phyloP scores from a whole-genome alignment of 495 filamentous ascomycete species.

The Haplographium delicatum region DNA sequence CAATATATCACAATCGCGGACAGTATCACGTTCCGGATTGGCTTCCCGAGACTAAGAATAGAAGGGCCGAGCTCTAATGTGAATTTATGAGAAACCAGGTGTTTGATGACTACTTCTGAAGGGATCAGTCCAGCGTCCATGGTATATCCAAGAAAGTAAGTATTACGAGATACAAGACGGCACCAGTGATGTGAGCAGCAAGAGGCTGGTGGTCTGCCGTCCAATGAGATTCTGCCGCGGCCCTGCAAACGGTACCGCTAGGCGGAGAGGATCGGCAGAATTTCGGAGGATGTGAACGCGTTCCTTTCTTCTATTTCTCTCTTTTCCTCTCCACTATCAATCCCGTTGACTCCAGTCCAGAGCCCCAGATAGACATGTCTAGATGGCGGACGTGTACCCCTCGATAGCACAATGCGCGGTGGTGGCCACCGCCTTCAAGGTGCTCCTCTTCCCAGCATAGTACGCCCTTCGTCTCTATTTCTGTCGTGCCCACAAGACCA shows the following conservation, averaged over 20 bases:
- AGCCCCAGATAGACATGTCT: slow-evolving; percentile 15
- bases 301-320: no score
- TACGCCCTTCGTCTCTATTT: no score
- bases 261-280: no score
- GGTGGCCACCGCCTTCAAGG: slow-evolving; percentile 83
- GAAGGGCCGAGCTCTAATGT: slow-evolving; percentile 25
- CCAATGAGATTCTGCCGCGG: no score
- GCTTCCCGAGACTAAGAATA: slow-evolving; percentile 18
- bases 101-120: slow-evolving; percentile 24
- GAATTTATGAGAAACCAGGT: slow-evolving; percentile 25
- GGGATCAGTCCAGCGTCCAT: slow-evolving; percentile 26
- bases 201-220: background rate
- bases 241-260: no score
- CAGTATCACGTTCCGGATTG: slow-evolving; percentile 23
- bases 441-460: slow-evolving; percentile 95
- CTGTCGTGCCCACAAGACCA: background rate
- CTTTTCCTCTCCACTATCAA: no score
- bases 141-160: background rate
- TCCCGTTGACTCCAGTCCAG: no score
- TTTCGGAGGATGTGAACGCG: no score
- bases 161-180: no score
- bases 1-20: slow-evolving; percentile 15
- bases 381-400: slow-evolving; percentile 79
- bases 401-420: slow-evolving; percentile 82
- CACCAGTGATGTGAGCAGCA: no score